Percentiles rank a stretch among this genome's conserved stretches.
phyloP scores from a whole-genome alignment of 129 eudicot species.

The Saposhnikovia divaricata region DNA sequence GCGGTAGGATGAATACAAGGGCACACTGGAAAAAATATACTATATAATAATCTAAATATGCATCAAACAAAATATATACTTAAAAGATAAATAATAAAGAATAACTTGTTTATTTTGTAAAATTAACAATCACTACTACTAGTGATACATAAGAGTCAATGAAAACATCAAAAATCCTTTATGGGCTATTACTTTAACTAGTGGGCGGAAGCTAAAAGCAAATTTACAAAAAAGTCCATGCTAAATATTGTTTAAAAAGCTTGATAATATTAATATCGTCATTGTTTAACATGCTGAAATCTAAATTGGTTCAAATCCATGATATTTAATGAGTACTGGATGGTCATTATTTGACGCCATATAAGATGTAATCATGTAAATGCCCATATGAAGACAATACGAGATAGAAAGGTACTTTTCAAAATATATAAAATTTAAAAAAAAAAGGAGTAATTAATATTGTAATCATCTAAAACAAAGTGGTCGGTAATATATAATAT shows the following conservation, averaged over 20 bases:
- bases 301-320: background rate
- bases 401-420: no score
- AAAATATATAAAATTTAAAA: background rate
- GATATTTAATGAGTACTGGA: background rate
- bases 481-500: background rate
- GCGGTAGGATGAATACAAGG: background rate
- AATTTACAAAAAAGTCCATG: background rate
- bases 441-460: background rate
- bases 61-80: background rate
- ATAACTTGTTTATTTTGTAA: background rate
- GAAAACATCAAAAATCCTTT: background rate
- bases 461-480: background rate
- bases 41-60: background rate
- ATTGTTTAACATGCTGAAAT: background rate
- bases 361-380: background rate
- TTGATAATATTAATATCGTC: background rate
- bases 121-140: background rate
- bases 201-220: background rate
- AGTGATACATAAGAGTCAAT: background rate
- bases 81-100: background rate
- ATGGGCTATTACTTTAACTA: background rate
- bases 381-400: background rate
- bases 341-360: background rate
- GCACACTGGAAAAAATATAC: background rate
- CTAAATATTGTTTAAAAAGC: background rate